These are phyloP conservation scores for Pluteus cervinus DNA, from an alignment of 768 basidiomycete species.

Conservation along the genomic window DNA sequence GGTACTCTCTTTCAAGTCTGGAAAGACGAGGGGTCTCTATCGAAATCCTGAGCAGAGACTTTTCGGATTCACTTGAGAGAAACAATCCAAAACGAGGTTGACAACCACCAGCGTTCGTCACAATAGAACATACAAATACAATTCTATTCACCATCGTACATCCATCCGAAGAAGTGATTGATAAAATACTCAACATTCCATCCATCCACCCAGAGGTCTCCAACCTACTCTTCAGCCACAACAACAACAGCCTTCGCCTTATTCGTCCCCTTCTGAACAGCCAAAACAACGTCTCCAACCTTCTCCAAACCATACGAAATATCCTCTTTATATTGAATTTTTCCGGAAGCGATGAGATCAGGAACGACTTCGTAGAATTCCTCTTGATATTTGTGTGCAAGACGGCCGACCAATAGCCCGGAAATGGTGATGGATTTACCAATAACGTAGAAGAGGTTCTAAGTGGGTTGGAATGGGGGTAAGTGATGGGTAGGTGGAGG, in stretches of 20 bases:
- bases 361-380: conserved; percentile 34
- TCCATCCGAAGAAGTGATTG: too few species aligned
- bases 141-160: too few species aligned
- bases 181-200: too few species aligned
- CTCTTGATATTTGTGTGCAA: conserved; percentile 22
- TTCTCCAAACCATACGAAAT: conserved; percentile 30
- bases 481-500: neutral
- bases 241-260: conserved; percentile 20
- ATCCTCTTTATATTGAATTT: conserved; percentile 32
- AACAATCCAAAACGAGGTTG: too few species aligned
- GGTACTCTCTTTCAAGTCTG: too few species aligned
- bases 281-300: conserved; percentile 29
- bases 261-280: conserved; percentile 20
- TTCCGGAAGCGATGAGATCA: conserved; percentile 27
- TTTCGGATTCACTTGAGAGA: too few species aligned
- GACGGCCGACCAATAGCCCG: conserved; percentile 34
- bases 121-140: too few species aligned
- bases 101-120: too few species aligned
- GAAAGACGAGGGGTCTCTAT: too few species aligned
- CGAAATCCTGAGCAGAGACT: too few species aligned
- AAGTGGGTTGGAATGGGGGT: neutral
- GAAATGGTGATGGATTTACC: conserved; percentile 33
- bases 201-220: too few species aligned
- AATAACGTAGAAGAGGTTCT: conserved; percentile 36
- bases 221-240: conserved; percentile 17